Percentiles rank a stretch among this genome's conserved stretches.
Conservation (phyloP, 768 basidiomycete species). For the Lactifluus rugatus region DNA sequence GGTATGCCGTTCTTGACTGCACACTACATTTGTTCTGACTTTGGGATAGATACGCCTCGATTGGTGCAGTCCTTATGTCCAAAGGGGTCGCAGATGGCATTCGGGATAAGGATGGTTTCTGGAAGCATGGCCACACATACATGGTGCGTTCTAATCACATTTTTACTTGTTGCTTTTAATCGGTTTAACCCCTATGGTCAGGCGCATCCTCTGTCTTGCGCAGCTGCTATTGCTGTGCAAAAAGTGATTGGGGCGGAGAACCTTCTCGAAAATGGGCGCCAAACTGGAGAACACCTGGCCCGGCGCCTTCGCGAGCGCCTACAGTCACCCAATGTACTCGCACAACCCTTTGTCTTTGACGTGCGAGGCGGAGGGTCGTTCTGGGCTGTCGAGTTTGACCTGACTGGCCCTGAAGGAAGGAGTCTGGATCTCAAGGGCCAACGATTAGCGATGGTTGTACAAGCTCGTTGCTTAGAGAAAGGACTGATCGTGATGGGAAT, state of each 20-base stretch:
- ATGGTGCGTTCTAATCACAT: constrained; percentile 37
- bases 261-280: constrained; percentile 54
- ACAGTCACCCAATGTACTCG: constrained; percentile 41
- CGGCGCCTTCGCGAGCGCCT: constrained; percentile 46
- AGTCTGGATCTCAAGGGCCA: constrained; percentile 42
- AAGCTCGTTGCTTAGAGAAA: constrained; percentile 57
- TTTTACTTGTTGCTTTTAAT: background rate
- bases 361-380: constrained; percentile 79
- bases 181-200: constrained; percentile 23
- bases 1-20: constrained; percentile 36
- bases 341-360: constrained; percentile 63
- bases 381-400: constrained; percentile 80
- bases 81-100: constrained; percentile 63
- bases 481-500: constrained; percentile 67
- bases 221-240: constrained; percentile 75
- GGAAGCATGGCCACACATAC: constrained; percentile 84
- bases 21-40: background rate
- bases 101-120: constrained; percentile 53
- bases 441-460: constrained; percentile 58
- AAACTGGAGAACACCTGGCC: constrained; percentile 50
- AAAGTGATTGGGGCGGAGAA: constrained; percentile 59
- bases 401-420: constrained; percentile 34
- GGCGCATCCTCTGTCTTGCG: constrained; percentile 69
- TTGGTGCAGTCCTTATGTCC: constrained; percentile 74
- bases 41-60: constrained; percentile 55